A percentile compares a stretch with the other conserved stretches of the same genome.
Evolutionary conservation across 2,329 filamentous ascomycete genomes (phyloP).

Genomic region (Calonectria leucothoes): DNA sequence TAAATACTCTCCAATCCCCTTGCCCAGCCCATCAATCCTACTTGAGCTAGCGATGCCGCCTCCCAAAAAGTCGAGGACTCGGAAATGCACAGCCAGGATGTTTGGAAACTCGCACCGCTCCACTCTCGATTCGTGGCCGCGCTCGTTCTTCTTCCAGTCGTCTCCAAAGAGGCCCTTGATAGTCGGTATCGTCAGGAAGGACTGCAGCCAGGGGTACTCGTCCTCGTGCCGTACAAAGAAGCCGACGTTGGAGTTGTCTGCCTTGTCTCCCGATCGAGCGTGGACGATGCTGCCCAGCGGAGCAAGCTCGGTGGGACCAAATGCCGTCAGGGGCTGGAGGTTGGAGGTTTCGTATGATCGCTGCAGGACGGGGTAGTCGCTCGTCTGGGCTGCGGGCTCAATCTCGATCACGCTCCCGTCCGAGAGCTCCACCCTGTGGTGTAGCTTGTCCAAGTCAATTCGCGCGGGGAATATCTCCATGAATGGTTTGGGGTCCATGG

Average conservation of each 20-base stretch:
- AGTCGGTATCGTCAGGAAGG: constrained; percentile 52
- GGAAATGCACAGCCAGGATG: constrained; percentile 43
- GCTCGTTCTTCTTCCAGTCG: constrained; percentile 47
- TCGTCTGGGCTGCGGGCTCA: constrained; percentile 32
- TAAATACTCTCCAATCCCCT: constrained; percentile 5
- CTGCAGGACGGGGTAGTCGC: constrained; percentile 37
- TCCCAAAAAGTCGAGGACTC: not conserved
- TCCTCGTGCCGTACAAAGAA: constrained; percentile 57
- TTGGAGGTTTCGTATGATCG: constrained; percentile 41
- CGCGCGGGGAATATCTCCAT: constrained; percentile 56
- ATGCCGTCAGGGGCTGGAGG: constrained; percentile 37
- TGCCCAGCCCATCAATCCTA: constrained; percentile 3
- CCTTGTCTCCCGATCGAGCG: constrained; percentile 55
- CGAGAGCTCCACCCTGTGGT: constrained; percentile 46
- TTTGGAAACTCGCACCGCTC: constrained; percentile 59
- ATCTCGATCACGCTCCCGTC: constrained; percentile 32
- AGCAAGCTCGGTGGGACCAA: constrained; percentile 41
- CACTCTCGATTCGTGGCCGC: constrained; percentile 44
- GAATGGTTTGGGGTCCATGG: constrained; percentile 55
- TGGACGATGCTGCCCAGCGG: constrained; percentile 47
- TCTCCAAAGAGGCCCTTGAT: constrained; percentile 52
- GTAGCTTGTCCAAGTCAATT: constrained; percentile 43
- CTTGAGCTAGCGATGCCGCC: not conserved
- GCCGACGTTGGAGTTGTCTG: constrained; percentile 56
- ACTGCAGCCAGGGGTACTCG: constrained; percentile 59